phyloP scores from a whole-genome alignment of 768 basidiomycete genomes.

The Kwoniella sp. region DNA sequence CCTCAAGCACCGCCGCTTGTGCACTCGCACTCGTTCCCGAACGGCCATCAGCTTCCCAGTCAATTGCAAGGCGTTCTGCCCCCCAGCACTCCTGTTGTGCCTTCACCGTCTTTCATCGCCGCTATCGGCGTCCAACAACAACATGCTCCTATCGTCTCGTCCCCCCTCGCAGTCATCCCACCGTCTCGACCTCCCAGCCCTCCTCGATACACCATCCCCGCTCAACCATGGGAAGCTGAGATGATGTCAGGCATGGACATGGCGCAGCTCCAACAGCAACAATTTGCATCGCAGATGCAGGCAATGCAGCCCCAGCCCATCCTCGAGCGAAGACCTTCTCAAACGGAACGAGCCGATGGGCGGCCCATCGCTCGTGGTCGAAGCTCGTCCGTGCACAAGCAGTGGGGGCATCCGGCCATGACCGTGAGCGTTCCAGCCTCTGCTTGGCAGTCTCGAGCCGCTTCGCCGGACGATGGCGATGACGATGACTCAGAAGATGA shows the following conservation, averaged over 20 bases:
- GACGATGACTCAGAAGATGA: slow-evolving; percentile 48
- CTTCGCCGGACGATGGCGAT: slow-evolving; percentile 39
- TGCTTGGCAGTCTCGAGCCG: slow-evolving; percentile 39
- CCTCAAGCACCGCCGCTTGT: slow-evolving; percentile 40
- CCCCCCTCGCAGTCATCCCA: slow-evolving; percentile 47
- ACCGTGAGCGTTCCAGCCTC: slow-evolving; percentile 38
- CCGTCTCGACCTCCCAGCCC: slow-evolving; percentile 48
- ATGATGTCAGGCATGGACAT: slow-evolving; percentile 17
- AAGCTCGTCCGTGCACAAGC: slow-evolving; percentile 39
- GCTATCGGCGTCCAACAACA: slow-evolving; percentile 40
- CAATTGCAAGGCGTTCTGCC: slow-evolving; percentile 37
- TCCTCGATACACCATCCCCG: slow-evolving; percentile 37
- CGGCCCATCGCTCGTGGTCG: slow-evolving; percentile 42
- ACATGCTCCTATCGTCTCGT: slow-evolving; percentile 49
- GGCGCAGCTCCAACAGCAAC: slow-evolving; percentile 4
- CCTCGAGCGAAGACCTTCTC: slow-evolving; percentile 21
- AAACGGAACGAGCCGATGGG: slow-evolving; percentile 29
- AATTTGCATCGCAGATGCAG: background rate
- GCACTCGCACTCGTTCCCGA: slow-evolving; percentile 57
- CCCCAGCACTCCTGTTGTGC: slow-evolving; percentile 37
- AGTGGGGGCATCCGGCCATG: slow-evolving; percentile 35
- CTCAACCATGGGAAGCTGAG: slow-evolving; percentile 28
- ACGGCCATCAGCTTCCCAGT: slow-evolving; percentile 50
- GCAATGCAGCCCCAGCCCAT: slow-evolving; percentile 6
- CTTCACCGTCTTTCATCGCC: slow-evolving; percentile 36